Evolutionary conservation across 805 yeast genomes (phyloP), one percentile per base, ranked within the genome.

Genomic region (Isabelozyma pseudorhagii): DNA sequence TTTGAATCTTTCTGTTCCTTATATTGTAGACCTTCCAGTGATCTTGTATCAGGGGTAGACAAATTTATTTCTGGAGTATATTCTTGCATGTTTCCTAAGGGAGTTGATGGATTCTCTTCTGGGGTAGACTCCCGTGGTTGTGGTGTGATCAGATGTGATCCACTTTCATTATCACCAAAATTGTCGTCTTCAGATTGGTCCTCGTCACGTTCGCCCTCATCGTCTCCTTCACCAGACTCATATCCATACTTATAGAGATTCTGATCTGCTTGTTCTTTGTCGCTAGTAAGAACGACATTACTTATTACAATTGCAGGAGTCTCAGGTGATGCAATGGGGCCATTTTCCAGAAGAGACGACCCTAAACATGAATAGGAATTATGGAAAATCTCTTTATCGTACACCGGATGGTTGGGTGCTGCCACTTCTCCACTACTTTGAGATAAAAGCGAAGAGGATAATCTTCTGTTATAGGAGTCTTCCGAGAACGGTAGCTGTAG

Each of bases 341-440:
- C 50, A 44, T 27, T 46, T 13, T 59, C 67, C 54, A 65, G 66
- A 4, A 58, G 42, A n/a, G 61, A 51, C 6, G 65, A 57, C 1
- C 62, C 69, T 3, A 65, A 39, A 6, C 70, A 67, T 8, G 70
- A 63, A 36, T 51, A 58, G 2, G 72, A 67, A 34, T 54, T 53
- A 50, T 57, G 59, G 25, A 42, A 51, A 11, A 17, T 39, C 8
- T 28, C 45, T 42, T 28, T 42, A 28, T 42, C 44, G 13, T 41
- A 41, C 9, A 41, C 28, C 29, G 28, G 9, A 15, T 28, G 36
- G 18, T 13, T 31, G 18, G 38, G 38, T 10, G 42, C 28, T 4
- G 38, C 25, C 6, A 14, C 15, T 27, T 41, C 44, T 15, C 44
- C 44, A 41, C 28, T 41, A 21, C 44, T 40, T 40, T 43, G 48